Evolutionary conservation across 768 basidiomycete species (phyloP).

Genomic region (Russula emetica): DNA sequence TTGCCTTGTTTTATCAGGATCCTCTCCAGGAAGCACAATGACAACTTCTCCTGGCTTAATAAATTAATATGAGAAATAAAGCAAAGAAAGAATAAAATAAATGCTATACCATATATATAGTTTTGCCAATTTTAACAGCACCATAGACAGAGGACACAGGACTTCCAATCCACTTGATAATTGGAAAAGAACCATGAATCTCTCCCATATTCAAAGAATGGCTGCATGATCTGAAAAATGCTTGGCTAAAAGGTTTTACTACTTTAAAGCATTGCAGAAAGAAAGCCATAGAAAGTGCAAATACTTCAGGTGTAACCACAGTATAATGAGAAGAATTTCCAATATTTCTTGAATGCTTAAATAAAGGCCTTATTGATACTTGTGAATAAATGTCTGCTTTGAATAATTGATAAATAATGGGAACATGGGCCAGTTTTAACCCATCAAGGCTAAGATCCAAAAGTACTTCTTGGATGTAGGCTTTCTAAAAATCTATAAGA

Average conservation of each 20-base stretch:
- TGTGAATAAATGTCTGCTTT: slow-evolving; percentile 25
- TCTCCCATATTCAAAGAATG: not conserved
- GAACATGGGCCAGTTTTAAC: not conserved
- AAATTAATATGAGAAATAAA: not conserved
- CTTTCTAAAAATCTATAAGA: not conserved
- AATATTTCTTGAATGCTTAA: not conserved
- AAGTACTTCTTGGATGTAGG: slow-evolving; percentile 6
- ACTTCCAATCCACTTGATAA: slow-evolving; percentile 18
- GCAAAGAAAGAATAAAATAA: not conserved
- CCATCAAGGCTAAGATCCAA: slow-evolving; percentile 5
- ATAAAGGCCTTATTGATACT: not conserved
- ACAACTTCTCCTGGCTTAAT: slow-evolving; percentile 57
- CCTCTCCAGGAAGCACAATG: slow-evolving; percentile 56
- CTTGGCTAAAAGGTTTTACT: not conserved
- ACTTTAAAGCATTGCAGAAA: slow-evolving; percentile 13
- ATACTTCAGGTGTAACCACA: slow-evolving; percentile 17
- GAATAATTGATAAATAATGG: not conserved
- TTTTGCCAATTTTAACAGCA: slow-evolving; percentile 52
- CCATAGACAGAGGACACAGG: not conserved
- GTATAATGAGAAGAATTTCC: not conserved
- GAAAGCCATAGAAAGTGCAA: not conserved
- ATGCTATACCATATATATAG: slow-evolving; percentile 51
- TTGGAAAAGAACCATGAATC: slow-evolving; percentile 34
- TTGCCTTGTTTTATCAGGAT: slow-evolving; percentile 41
- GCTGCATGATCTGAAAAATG: not conserved